Percentiles rank a stretch among this genome's conserved stretches.
Conservation (phyloP, 2,329 filamentous ascomycete species). For the Daldinia sp. region DNA sequence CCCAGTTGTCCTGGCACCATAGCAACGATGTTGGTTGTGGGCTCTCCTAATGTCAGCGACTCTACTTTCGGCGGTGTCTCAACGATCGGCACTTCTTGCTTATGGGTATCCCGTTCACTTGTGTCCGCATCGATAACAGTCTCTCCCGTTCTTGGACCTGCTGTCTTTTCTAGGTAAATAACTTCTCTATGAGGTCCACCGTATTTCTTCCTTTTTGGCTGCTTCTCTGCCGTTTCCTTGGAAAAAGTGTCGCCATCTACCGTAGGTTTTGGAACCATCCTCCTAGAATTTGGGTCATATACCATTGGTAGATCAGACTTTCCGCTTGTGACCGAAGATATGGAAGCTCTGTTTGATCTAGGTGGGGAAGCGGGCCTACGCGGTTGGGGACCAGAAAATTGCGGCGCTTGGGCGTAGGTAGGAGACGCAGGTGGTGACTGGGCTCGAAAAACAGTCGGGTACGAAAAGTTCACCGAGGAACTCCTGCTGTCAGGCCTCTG, state of each 20-base stretch:
- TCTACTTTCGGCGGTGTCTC: conserved; percentile 21
- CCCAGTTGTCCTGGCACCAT: conserved; percentile 30
- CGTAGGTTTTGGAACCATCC: conserved; percentile 61
- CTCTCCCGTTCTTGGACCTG: conserved; percentile 60
- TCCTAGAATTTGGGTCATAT: conserved; percentile 71
- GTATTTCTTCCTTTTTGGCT: conserved; percentile 53
- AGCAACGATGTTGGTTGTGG: conserved; percentile 34
- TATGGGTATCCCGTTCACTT: conserved; percentile 28
- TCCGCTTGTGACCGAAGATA: conserved; percentile 28
- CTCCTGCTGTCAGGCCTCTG: conserved; percentile 57
- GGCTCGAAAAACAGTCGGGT: conserved; percentile 56
- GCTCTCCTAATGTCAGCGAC: conserved; percentile 33
- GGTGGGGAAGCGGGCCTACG: conserved; percentile 32
- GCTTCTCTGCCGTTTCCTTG: conserved; percentile 52
- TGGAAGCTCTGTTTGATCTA: conserved; percentile 39
- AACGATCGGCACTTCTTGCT: conserved; percentile 31
- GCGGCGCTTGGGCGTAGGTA: conserved; percentile 33
- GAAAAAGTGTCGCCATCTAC: conserved; percentile 52
- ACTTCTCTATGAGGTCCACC: conserved; percentile 50
- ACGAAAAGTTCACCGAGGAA: conserved; percentile 67
- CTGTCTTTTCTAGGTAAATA: conserved; percentile 60
- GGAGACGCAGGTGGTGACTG: conserved; percentile 52
- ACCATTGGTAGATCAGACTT: conserved; percentile 54
- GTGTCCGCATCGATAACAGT: conserved; percentile 53
- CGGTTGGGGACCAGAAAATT: conserved; percentile 28